A percentile compares a stretch with the other conserved stretches of the same genome.
Evolutionary conservation across 805 yeast species (phyloP).

Genomic region (Myxozyma melibiosi): DNA sequence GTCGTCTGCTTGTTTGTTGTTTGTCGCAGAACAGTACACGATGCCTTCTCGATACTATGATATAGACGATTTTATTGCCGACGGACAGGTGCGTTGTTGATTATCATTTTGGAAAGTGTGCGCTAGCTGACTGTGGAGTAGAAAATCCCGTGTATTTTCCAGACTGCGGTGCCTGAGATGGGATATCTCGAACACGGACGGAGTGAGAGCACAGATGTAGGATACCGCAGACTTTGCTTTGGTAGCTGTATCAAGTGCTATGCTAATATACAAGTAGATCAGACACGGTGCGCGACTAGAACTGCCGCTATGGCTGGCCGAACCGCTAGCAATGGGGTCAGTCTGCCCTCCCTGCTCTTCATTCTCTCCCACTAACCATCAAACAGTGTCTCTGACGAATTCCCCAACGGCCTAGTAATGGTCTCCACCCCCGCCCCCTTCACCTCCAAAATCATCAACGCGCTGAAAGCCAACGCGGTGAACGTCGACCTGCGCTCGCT

Average conservation of each 20-base stretch:
- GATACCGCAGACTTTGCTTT: not conserved
- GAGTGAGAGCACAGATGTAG: conserved; percentile 21
- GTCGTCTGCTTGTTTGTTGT: too few species aligned
- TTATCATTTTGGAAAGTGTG: not conserved
- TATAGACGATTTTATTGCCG: conserved; percentile 40
- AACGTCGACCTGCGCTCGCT: conserved; percentile 68
- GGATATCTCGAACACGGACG: conserved; percentile 65
- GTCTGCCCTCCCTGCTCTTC: too few species aligned
- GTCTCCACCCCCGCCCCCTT: conserved; percentile 73
- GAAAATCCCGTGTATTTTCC: conserved; percentile 78
- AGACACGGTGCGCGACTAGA: conserved; percentile 65
- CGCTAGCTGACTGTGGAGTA: conserved; percentile 52
- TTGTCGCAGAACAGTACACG: not conserved
- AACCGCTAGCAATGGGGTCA: conserved; percentile 62
- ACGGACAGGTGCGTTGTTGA: conserved; percentile 39
- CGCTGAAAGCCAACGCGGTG: conserved; percentile 72
- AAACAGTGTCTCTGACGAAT: conserved; percentile 46
- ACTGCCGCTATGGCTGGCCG: conserved; percentile 88
- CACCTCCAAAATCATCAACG: conserved; percentile 67
- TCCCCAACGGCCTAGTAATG: conserved; percentile 52
- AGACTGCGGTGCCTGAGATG: conserved; percentile 77
- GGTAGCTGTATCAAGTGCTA: not conserved
- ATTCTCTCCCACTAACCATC: conserved; percentile 38
- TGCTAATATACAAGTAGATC: conserved; percentile 42
- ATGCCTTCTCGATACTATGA: conserved; percentile 28